Evolutionary conservation across 345 rosid genomes (phyloP), one percentile per base, ranked within the genome.

Genomic region (Populus alba): DNA sequence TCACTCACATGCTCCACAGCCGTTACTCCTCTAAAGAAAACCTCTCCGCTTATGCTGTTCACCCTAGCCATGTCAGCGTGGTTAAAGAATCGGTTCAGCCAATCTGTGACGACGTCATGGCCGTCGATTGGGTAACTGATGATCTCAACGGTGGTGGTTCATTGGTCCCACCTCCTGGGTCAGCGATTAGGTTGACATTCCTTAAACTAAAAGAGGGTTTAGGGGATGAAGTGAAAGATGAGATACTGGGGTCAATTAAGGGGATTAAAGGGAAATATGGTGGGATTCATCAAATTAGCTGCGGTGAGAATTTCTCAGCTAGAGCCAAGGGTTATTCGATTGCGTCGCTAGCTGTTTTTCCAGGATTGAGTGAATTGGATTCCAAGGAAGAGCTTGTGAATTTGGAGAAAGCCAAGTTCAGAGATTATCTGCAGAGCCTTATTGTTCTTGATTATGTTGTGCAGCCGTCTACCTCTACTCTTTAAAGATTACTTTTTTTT

Each of bases 1-100:
- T 93, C 84, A 92, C 97, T 23, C 98, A 95, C 89, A 80, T 92
- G 82, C 97, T 95, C 66, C 97, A 95, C 86, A 90, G 94, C 89
- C 93, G 97, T 38, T 91, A 91, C 87, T 63, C 74, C 70, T 84
- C 97, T 67, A 90, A 90, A 53, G 88, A 87, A 31, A 88, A 83
- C 80, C 88, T 93, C 73, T 38, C 23, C 70, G 59, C 86, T 3
- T 95, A 95, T 87, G 29, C 91, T 38, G 83, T 70, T 10, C 88
- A 93, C 86, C 97, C 97, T 5, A 78, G 79, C 72, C 97, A 92
- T 90, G 72, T 89, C 72, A 51, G 79, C 63, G 90, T 85, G 62
- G 97, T 89, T 39, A 86, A 87, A 39, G 91, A 90, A 57, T 79
- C 78, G 38, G 92, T 90, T n/a, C 74, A 83, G 39, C 93, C 97